These are phyloP conservation scores for Nannochloropsis gaditana DNA, from an alignment of 108 stramenopile genomes.

Conservation along the genomic window DNA sequence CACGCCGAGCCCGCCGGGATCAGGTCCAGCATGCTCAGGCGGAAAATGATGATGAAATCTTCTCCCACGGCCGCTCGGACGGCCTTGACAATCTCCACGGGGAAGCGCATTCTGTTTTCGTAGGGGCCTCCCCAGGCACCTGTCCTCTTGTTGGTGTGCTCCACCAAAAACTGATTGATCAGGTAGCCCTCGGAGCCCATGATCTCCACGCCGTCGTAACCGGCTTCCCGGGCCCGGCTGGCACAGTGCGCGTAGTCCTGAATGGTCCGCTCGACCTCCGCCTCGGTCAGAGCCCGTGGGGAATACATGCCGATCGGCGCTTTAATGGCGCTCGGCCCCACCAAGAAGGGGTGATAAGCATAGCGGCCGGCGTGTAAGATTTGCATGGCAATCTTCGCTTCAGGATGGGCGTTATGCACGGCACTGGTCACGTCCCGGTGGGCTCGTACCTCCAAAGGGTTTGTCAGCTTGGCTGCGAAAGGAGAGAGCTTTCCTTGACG, in stretches of 20 bases:
- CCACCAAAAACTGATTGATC: constrained; percentile 86
- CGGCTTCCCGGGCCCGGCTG: constrained; percentile 73
- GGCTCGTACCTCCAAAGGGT: constrained; percentile 63
- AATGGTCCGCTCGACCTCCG: constrained; percentile 70
- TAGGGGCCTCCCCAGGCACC: constrained; percentile 89
- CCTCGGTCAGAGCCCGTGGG: constrained; percentile 65
- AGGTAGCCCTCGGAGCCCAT: constrained; percentile 97
- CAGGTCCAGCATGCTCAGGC: constrained; percentile 87
- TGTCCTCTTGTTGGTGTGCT: constrained; percentile 73
- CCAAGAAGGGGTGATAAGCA: constrained; percentile 85
- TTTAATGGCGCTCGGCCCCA: constrained; percentile 72
- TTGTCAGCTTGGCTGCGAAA: constrained; percentile 80
- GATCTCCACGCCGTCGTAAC: constrained; percentile 97
- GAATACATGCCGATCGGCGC: constrained; percentile 79
- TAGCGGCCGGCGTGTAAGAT: constrained; percentile 88
- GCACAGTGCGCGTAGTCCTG: constrained; percentile 81
- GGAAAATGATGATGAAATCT: constrained; percentile 94
- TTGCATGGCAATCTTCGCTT: constrained; percentile 66
- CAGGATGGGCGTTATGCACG: constrained; percentile 73
- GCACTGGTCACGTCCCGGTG: constrained; percentile 81
- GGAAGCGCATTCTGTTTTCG: constrained; percentile 78
- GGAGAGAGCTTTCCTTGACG: constrained; percentile 80
- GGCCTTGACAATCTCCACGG: constrained; percentile 76
- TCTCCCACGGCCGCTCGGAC: constrained; percentile 70
- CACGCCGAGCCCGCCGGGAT: constrained; percentile 84